Base-by-base conservation (phyloP, 148 eudicot species). In the Heliosperma pusillum region DNA sequence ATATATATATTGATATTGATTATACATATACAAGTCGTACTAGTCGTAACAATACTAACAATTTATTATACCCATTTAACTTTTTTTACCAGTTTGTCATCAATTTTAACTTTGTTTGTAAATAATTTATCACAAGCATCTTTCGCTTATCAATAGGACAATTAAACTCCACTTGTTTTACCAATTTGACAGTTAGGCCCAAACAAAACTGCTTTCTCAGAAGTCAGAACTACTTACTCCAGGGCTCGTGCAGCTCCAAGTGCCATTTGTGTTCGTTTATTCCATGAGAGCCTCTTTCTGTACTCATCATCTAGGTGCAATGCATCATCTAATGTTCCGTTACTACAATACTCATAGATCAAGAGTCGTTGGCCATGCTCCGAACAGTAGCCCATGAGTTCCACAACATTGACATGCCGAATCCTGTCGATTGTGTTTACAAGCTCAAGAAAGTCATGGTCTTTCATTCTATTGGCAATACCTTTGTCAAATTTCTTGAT, bases 231-330 rank as follows among this genome's bases (percentile, higher is more conserved):
- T 17, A 87, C 96, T 82, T 90, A 94, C 98, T 91, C 97, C 70
- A 94, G 80, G 66, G 97, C 98, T 83, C 98, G 85, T 77, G 98
- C 98, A 80, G 96, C 89, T 82, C 95, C 98, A 75, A 94, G 93
- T 63, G 97, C 97, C 96, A 94, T 91, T 75, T 84, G 81, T 33
- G 89, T 83, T 69, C 98, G 98, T 36, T 81, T 81, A 81, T 85
- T 86, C 98, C 98, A 94, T 2, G 90, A 87, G 68, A 94, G 85
- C 69, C 83, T 83, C 69, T 83, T 83, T 83, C 83, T 91, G 69
- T 87, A 93, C 52, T 88, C 93, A 78, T 89, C 95, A 52, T 93
- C 97, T 8, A 91, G 83, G 82, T 94, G 93, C 79, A 91, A 79
- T 72, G 96, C 91, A 80, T 94, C 98, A 44, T 90, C 91, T 57